A percentile compares a stretch with the other conserved stretches of the same genome.
phyloP scores from a whole-genome alignment of 345 rosid species.

The Boechera divaricarpa region DNA sequence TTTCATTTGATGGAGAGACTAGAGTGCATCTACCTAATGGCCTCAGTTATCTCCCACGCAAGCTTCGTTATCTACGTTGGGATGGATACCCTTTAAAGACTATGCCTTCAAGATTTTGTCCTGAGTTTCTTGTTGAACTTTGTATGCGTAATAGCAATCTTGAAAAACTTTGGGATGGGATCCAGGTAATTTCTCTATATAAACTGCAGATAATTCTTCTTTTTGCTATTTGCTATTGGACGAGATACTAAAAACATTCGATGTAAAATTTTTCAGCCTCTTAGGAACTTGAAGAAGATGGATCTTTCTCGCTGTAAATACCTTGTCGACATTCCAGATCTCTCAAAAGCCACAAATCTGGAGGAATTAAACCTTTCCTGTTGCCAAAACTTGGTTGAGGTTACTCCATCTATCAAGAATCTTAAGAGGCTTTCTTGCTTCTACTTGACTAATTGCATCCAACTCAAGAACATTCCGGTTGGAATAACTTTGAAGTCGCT shows the following conservation, averaged over 20 bases:
- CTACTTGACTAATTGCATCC: constrained; percentile 34
- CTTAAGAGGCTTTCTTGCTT: constrained; percentile 39
- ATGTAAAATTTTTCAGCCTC: constrained; percentile 26
- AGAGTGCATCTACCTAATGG: constrained; percentile 31
- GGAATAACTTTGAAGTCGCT: constrained; percentile 34
- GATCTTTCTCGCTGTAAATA: constrained; percentile 38
- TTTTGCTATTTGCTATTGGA: not conserved
- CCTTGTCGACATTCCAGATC: constrained; percentile 39
- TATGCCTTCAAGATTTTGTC: constrained; percentile 44
- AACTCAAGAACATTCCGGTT: constrained; percentile 33
- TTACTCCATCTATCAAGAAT: constrained; percentile 40
- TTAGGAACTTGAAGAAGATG: constrained; percentile 39
- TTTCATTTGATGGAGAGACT: constrained; percentile 42
- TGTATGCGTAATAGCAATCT: constrained; percentile 37
- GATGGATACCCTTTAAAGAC: constrained; percentile 41
- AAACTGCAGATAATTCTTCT: not conserved
- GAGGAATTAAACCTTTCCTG: constrained; percentile 39
- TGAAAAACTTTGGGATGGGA: constrained; percentile 43
- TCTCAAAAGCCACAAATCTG: constrained; percentile 39
- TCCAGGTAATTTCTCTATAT: constrained; percentile 25
- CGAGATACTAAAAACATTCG: not conserved
- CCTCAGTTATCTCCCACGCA: constrained; percentile 36
- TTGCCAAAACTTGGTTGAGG: constrained; percentile 39
- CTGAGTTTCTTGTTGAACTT: constrained; percentile 43
- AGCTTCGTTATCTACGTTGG: constrained; percentile 47